Base-by-base conservation (phyloP, 2,329 filamentous ascomycete genomes). In the Eurotiales sp. region DNA sequence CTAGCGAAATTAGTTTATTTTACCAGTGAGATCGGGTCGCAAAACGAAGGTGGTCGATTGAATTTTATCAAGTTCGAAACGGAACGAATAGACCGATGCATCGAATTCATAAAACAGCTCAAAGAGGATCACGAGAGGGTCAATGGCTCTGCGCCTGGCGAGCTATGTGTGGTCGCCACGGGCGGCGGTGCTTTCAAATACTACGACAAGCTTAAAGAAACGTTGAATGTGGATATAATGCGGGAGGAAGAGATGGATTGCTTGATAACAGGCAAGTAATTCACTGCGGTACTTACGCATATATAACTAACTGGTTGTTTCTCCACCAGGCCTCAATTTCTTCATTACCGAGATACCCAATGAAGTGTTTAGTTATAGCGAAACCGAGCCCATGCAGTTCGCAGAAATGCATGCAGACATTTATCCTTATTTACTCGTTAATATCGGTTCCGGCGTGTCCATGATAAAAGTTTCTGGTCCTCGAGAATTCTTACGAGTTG, bases 231-330 rank as follows among this genome's bases (percentile, higher is more conserved):
- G 1, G 87, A 96, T 65, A 90, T 99, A 17, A 77, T 91, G 62
- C 80, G 90, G 39, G 93, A 97, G 71, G 93, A 99, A 64, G 93
- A 99, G 73, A 99, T 99, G 93, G 90, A 96, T 70, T 99, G 93
- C 66, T 75, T 99, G 53, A 99, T 99, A 57, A 93, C 93, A 63
- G 90, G 88, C 90, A 70, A 58, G 29, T 41, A 3, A 11, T 15
- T 17, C 22, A 25, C 12, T 37, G 34, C 34, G 12, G 15, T 7
- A 3, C n/a, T 27, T 22, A n/a, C n/a, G n/a, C n/a, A n/a, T 30
- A 25, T 25, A 14, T n/a, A 17, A 17, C 46, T 54, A 44, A 54
- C 27, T 17, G 27, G 44, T 3, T 1, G 22, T 12, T 27, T n/a
- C 39, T 30, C n/a, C n/a, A 34, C 22, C 61, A 90, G 90, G 92